A percentile compares a stretch with the other conserved stretches of the same genome.
Evolutionary conservation across 305 asterid genomes (phyloP).

Genomic region (Rubia tinctorum): DNA sequence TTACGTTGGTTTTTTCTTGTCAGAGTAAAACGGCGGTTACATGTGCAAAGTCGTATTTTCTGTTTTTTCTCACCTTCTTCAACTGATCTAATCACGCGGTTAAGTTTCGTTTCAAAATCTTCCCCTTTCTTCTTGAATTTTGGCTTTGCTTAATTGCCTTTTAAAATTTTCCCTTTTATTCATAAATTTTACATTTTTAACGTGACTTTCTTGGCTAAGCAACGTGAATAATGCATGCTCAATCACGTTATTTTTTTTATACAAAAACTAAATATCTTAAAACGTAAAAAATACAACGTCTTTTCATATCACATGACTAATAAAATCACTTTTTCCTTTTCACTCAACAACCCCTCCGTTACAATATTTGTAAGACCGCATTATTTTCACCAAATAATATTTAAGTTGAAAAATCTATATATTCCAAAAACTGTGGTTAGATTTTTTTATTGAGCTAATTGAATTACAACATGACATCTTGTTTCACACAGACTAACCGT

Average conservation of each 20-base stretch:
- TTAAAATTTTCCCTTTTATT: not conserved
- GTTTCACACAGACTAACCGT: no score
- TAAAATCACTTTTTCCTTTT: no score
- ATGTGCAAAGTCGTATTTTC: not conserved
- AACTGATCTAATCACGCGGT: constrained; percentile 2
- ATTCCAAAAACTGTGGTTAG: no score
- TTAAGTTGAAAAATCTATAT: no score
- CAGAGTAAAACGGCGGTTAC: constrained; percentile 15
- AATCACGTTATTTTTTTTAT: constrained; percentile 1
- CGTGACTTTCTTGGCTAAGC: not conserved
- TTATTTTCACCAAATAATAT: no score
- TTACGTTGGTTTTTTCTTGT: not conserved
- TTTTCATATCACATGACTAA: not conserved
- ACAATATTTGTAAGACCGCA: no score
- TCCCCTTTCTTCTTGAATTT: not conserved
- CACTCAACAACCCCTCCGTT: no score
- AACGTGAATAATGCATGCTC: not conserved
- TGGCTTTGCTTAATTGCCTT: not conserved
- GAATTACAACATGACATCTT: no score
- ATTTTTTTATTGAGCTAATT: no score
- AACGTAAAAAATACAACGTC: not conserved
- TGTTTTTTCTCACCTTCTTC: not conserved
- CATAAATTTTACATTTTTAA: not conserved
- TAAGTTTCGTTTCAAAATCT: constrained; percentile 1
- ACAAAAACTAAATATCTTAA: not conserved